These are phyloP conservation scores for Blastomyces percursus DNA, from an alignment of 2,329 filamentous ascomycete genomes.

Conservation along the genomic window DNA sequence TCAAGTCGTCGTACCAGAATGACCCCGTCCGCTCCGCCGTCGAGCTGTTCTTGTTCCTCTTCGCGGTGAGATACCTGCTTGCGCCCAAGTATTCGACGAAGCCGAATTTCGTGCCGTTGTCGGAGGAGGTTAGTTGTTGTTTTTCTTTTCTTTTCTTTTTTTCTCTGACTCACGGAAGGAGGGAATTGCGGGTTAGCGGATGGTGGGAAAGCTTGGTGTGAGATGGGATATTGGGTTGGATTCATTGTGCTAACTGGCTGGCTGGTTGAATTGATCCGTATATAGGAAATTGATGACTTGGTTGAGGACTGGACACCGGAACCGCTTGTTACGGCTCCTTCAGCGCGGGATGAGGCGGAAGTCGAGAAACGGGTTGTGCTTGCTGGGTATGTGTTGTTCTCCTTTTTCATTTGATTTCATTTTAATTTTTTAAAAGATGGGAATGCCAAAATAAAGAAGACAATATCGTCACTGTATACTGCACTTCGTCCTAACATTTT, in stretches of 20 bases:
- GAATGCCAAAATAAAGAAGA: no score
- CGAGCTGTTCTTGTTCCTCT: constrained; percentile 85
- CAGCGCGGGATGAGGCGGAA: constrained; percentile 65
- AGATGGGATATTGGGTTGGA: neutral
- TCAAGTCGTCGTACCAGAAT: constrained; percentile 94
- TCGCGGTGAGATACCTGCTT: constrained; percentile 87
- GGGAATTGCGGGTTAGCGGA: neutral
- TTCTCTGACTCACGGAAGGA: neutral
- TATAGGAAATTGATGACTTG: constrained; percentile 82
- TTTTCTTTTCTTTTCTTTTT: neutral
- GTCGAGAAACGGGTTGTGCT: constrained; percentile 78
- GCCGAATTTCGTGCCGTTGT: constrained; percentile 77
- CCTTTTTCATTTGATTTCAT: neutral
- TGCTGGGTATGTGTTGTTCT: constrained; percentile 54
- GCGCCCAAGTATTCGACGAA: constrained; percentile 90
- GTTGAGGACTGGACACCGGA: constrained; percentile 96
- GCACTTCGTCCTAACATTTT: neutral
- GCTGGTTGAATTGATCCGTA: constrained; percentile 1
- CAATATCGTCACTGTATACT: neutral
- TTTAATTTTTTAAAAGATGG: no score
- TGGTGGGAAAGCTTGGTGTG: neutral
- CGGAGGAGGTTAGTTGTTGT: constrained; percentile 53
- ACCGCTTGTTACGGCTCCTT: constrained; percentile 67
- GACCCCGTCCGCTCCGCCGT: constrained; percentile 89
- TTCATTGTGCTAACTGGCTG: neutral